Conservation (phyloP, 2,329 filamentous ascomycete species). For the Atkinsonella texensis region DNA sequence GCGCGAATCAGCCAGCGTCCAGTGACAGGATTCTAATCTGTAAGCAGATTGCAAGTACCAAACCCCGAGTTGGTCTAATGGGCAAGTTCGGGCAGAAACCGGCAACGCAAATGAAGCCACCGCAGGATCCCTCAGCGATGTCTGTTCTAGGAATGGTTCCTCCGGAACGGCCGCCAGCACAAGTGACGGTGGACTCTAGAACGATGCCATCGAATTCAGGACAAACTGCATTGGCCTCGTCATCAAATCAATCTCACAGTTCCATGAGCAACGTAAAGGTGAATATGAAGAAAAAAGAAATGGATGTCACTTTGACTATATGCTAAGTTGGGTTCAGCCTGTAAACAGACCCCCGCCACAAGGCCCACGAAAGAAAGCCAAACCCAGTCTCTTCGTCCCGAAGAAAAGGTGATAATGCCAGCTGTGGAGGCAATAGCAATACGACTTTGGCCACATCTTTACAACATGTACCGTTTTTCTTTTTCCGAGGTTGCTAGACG, state of each 20-base stretch:
- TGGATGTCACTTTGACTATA: not conserved
- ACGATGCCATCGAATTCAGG: constrained; percentile 8
- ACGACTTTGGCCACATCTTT: not conserved
- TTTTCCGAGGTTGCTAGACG: too few relatives aligned
- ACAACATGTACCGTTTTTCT: not conserved
- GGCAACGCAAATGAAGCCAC: constrained; percentile 15
- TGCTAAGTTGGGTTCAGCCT: constrained; percentile 1
- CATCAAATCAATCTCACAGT: constrained; percentile 8
- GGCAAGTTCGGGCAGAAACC: constrained; percentile 25
- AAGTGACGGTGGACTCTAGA: constrained; percentile 6
- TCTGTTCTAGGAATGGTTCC: constrained; percentile 36
- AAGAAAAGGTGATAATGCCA: constrained; percentile 10
- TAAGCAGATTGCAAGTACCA: constrained; percentile 19
- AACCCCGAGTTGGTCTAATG: constrained; percentile 20
- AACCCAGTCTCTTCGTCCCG: constrained; percentile 13
- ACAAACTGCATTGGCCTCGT: constrained; percentile 12
- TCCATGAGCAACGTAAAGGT: constrained; percentile 13
- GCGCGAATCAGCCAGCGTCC: not conserved
- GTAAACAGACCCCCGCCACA: constrained; percentile 4
- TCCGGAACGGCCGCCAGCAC: constrained; percentile 28
- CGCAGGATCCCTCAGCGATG: constrained; percentile 40
- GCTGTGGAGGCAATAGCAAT: not conserved
- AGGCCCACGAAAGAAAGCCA: constrained; percentile 9
- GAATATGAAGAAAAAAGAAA: not conserved
- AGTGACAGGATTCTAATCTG: constrained; percentile 14